phyloP scores from a whole-genome alignment of 1,139 yeast species.

The Diutina pseudorugosa region DNA sequence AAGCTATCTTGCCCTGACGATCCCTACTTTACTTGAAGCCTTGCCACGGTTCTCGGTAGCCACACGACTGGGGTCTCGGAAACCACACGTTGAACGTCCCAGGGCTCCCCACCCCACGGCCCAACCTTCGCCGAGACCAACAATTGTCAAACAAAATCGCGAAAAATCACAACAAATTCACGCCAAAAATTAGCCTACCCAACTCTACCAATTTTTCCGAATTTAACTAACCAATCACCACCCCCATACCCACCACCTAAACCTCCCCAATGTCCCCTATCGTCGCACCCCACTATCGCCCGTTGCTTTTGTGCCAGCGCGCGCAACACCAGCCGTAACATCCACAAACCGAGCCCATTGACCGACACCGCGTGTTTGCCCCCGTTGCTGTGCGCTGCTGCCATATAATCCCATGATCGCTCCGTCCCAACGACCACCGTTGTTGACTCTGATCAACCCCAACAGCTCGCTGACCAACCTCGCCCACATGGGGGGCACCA shows the following conservation, averaged over 20 bases:
- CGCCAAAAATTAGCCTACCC: no score
- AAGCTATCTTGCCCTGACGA: no score
- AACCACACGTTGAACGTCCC: neutral
- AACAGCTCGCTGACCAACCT: slow-evolving; percentile 11
- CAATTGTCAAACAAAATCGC: no score
- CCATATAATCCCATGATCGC: slow-evolving; percentile 8
- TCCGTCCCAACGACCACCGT: slow-evolving; percentile 7
- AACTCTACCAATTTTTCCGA: no score
- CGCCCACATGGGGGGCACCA: slow-evolving; percentile 5
- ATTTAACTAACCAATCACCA: no score
- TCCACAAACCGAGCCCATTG: neutral
- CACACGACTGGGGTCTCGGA: neutral
- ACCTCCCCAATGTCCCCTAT: neutral
- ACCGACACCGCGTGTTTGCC: neutral
- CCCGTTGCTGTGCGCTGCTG: slow-evolving; percentile 8
- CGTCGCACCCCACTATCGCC: neutral
- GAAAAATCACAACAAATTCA: no score
- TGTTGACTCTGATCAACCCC: slow-evolving; percentile 13
- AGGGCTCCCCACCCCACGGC: neutral
- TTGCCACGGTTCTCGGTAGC: neutral
- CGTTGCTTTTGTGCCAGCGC: neutral
- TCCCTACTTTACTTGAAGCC: no score
- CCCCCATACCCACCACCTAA: neutral
- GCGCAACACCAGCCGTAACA: neutral
- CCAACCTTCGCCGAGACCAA: neutral